Base-by-base conservation (phyloP, 169 alveolate species). In the Fabrea salina region DNA sequence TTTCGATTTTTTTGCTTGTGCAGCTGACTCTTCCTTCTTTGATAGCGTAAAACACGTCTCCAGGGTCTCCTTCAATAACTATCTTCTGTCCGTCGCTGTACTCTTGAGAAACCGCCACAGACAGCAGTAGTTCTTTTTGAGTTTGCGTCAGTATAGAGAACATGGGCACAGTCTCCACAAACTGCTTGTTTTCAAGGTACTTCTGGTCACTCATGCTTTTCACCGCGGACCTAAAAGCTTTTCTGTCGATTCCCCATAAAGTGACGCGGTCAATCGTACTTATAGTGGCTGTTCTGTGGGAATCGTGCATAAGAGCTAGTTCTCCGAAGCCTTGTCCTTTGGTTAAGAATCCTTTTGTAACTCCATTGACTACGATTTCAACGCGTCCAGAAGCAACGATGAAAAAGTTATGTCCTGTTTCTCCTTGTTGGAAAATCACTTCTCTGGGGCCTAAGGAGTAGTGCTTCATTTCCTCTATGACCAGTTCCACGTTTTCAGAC, bases 311-410 rank as follows among this genome's bases (percentile, higher is more conserved):
- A 61, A 98, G 91, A 16, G 99, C 99, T 49, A 98, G 93, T 82
- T 98, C 99, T 5, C 99, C 99, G 70, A 98, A 98, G 6, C 99
- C 96, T 30, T 90, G 91, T 1, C 99, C 99, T 53, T 89, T 84
- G 32, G 87, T 85, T 92, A 97, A 82, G 39, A 88, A 67, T 75
- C 96, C 95, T 47, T 94, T 96, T 68, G 84, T 85, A 75, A 91
- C 94, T 8, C 92, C 97, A 79, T 94, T 92, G 22, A 95, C 96
- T 35, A 90, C 75, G 67, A 97, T 98, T 80, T 91, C 97, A 84
- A 90, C 83, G 8, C 66, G 71, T 75, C 85, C 88, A 56, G 64
- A 67, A 43, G 59, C 74, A n/a, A 84, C 43, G 43, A 79, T 75
- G 44, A 79, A 84, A 41, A 84, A 84, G 41, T 59, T 43, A 3